phyloP scores from a whole-genome alignment of 768 basidiomycete genomes.

The Boletellus sp. region DNA sequence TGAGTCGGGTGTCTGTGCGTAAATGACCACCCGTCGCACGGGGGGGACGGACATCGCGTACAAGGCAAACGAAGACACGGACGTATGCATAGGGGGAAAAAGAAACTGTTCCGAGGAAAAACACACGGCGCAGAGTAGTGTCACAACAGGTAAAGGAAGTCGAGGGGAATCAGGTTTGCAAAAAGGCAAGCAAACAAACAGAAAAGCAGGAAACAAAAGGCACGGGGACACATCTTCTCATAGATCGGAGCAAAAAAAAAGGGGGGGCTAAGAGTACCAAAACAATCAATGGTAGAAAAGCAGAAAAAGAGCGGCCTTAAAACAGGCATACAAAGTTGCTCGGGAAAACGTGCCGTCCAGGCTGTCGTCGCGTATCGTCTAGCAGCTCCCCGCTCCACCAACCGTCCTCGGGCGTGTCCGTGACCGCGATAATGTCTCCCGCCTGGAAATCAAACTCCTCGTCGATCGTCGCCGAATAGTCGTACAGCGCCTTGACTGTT shows the following conservation, averaged over 20 bases:
- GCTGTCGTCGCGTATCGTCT: constrained; percentile 68
- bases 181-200: not conserved
- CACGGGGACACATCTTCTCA: constrained; percentile 4
- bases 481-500: constrained; percentile 84
- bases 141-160: too few relatives aligned
- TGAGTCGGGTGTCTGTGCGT: too few relatives aligned
- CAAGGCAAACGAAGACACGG: too few relatives aligned
- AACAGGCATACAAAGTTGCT: constrained; percentile 86
- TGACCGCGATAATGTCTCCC: constrained; percentile 94
- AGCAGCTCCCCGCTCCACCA: constrained; percentile 95
- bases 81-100: too few relatives aligned
- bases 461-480: constrained; percentile 78
- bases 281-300: not conserved
- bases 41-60: too few relatives aligned
- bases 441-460: constrained; percentile 97
- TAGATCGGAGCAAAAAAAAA: constrained; percentile 1
- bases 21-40: too few relatives aligned
- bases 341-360: constrained; percentile 77
- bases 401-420: constrained; percentile 89
- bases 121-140: too few relatives aligned
- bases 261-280: not conserved
- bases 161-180: too few relatives aligned
- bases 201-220: not conserved
- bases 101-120: too few relatives aligned
- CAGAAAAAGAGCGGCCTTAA: constrained; percentile 26